Conservation (phyloP, 495 filamentous ascomycete genomes). For the Amphirosellinia nigrospora region DNA sequence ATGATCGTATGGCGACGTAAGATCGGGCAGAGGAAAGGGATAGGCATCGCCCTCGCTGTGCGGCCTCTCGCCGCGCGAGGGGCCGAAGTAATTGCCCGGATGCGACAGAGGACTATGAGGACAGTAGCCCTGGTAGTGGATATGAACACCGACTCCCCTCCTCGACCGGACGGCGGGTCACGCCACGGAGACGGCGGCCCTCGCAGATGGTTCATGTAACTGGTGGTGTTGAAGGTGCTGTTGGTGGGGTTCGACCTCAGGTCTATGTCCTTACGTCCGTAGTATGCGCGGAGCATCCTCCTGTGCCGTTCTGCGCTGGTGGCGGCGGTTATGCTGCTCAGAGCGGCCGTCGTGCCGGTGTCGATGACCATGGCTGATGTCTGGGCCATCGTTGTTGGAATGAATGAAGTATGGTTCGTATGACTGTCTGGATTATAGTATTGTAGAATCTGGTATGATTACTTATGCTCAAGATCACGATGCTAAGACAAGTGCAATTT, state of each 20-base stretch:
- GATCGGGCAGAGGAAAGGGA: background rate
- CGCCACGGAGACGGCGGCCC: slow-evolving; percentile 7
- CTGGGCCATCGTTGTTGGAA: background rate
- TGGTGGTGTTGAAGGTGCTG: background rate
- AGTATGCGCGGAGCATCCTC: background rate
- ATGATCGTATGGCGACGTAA: slow-evolving; percentile 18
- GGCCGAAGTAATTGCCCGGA: background rate
- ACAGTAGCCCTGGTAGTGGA: slow-evolving; percentile 24
- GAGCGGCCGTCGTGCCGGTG: background rate
- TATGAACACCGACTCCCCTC: slow-evolving; percentile 12
- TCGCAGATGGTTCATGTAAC: slow-evolving; percentile 26
- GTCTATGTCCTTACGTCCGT: background rate
- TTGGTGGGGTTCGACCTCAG: background rate
- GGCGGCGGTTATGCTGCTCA: slow-evolving; percentile 11
- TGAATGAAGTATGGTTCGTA: background rate
- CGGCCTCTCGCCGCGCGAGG: background rate
- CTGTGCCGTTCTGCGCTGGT: slow-evolving; percentile 3
- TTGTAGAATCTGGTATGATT: background rate
- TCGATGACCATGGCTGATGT: background rate
- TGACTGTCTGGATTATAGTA: background rate
- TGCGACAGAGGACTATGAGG: background rate
- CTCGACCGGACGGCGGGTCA: background rate
- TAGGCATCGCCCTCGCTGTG: background rate
- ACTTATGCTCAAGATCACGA: background rate
- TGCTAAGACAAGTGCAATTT: background rate